Conservation (phyloP, 176 grass and related monocot genomes). For the Avena eriantha region DNA sequence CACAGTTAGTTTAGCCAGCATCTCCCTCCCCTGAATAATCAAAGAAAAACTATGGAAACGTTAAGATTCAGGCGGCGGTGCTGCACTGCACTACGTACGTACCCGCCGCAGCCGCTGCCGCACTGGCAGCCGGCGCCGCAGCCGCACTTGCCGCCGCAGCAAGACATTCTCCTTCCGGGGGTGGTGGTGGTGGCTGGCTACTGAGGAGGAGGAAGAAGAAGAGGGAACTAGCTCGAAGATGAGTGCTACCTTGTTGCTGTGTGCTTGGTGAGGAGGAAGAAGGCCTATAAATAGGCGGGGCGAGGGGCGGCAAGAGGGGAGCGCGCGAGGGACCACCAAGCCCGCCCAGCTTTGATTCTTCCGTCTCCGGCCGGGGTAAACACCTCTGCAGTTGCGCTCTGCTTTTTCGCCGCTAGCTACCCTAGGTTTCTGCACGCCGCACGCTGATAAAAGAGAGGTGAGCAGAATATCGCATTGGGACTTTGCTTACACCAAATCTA, state of each 20-base stretch:
- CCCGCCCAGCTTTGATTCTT: not conserved
- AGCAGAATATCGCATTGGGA: too few relatives aligned
- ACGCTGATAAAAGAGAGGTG: too few relatives aligned
- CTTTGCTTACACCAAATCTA: too few relatives aligned
- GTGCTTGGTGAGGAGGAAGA: conserved; percentile 43
- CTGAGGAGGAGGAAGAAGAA: not conserved
- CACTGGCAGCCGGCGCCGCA: conserved; percentile 79
- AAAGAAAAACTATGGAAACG: not conserved
- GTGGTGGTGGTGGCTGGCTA: not conserved
- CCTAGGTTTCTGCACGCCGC: too few relatives aligned
- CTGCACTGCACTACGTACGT: not conserved
- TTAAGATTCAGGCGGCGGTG: not conserved
- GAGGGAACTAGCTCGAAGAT: not conserved
- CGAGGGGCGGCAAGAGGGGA: conserved; percentile 36
- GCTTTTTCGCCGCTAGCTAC: too few relatives aligned
- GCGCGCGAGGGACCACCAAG: conserved; percentile 33
- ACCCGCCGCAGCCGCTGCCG: conserved; percentile 72
- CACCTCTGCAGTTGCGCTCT: too few relatives aligned
- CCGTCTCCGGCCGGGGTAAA: not conserved
- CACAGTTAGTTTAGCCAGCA: not conserved
- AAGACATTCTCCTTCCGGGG: conserved; percentile 57
- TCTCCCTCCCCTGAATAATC: too few relatives aligned
- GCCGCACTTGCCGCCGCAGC: conserved; percentile 84
- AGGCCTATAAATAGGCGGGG: conserved; percentile 57
- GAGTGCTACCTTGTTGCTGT: not conserved